These are phyloP conservation scores for Myxozyma mucilagina DNA, from an alignment of 805 yeast species.

Conservation along the genomic window DNA sequence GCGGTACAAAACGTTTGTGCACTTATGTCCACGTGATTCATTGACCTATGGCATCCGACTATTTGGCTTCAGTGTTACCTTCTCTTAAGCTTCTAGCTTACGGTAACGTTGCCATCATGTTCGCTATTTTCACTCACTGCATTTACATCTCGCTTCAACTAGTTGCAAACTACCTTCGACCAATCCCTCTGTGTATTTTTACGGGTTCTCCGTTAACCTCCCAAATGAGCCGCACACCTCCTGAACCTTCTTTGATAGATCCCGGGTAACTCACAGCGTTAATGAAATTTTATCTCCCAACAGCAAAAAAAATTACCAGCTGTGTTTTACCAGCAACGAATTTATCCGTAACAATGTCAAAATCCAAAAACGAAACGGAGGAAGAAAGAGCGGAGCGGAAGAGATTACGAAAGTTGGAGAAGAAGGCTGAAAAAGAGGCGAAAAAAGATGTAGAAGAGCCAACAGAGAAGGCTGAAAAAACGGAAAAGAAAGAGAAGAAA, in stretches of 20 bases:
- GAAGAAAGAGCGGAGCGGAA: conserved; percentile 37
- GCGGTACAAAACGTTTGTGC: too few relatives aligned
- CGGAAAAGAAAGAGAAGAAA: conserved; percentile 38
- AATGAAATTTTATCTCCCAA: neutral
- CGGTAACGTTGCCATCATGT: too few relatives aligned
- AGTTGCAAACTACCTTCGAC: too few relatives aligned
- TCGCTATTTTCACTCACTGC: neutral
- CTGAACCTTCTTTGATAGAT: neutral
- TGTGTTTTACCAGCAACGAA: neutral
- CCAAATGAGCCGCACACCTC: conserved; percentile 11
- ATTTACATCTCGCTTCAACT: neutral
- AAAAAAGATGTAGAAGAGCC: conserved; percentile 40
- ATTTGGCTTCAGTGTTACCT: too few relatives aligned
- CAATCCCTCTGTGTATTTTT: neutral
- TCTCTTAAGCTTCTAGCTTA: too few relatives aligned
- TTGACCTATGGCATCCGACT: too few relatives aligned
- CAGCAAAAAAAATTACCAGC: neutral
- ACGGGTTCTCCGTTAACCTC: neutral
- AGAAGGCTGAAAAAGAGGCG: conserved; percentile 45
- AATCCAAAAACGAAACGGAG: conserved; percentile 28
- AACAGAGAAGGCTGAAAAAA: conserved; percentile 40
- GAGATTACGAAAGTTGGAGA: conserved; percentile 37
- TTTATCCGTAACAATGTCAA: neutral
- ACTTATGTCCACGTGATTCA: conserved; percentile 3
- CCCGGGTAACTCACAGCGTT: neutral